A percentile compares a stretch with the other conserved stretches of the same genome.
phyloP scores from a whole-genome alignment of 2,329 filamentous ascomycete species.

The Stenocarpella maydis region DNA sequence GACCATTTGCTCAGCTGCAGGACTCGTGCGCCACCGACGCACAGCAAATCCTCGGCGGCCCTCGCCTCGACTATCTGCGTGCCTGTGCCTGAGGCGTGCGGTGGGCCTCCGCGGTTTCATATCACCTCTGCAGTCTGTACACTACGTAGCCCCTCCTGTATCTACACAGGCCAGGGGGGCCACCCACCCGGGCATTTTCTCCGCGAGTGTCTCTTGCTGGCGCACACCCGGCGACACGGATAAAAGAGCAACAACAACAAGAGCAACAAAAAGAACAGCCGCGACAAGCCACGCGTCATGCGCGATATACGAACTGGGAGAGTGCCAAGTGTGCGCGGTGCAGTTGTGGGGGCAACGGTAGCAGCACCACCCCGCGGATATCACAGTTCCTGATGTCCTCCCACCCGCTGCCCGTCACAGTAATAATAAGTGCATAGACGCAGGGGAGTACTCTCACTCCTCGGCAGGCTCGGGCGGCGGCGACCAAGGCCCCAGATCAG shows the following conservation, averaged over 20 bases:
- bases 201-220: not conserved
- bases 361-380: conserved; percentile 1
- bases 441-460: too few relatives aligned
- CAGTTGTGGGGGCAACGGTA: not conserved
- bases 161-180: not conserved
- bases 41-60: not conserved
- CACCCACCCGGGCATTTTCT: not conserved
- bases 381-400: not conserved
- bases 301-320: not conserved
- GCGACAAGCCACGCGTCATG: not conserved
- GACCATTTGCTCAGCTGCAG: conserved; percentile 12
- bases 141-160: not conserved
- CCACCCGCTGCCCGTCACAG: not conserved
- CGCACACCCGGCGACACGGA: not conserved
- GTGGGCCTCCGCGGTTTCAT: conserved; percentile 14
- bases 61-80: conserved; percentile 11
- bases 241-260: not conserved
- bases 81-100: not conserved
- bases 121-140: not conserved
- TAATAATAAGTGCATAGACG: too few relatives aligned
- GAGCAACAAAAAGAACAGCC: not conserved
- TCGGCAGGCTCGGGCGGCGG: too few relatives aligned
- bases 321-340: not conserved
- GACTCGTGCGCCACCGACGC: conserved; percentile 10
- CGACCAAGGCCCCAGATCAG: not conserved